Percentiles rank a stretch among this genome's conserved stretches.
phyloP scores from a whole-genome alignment of 2,329 filamentous ascomycete species.

The Neofusicoccum cordaticola region DNA sequence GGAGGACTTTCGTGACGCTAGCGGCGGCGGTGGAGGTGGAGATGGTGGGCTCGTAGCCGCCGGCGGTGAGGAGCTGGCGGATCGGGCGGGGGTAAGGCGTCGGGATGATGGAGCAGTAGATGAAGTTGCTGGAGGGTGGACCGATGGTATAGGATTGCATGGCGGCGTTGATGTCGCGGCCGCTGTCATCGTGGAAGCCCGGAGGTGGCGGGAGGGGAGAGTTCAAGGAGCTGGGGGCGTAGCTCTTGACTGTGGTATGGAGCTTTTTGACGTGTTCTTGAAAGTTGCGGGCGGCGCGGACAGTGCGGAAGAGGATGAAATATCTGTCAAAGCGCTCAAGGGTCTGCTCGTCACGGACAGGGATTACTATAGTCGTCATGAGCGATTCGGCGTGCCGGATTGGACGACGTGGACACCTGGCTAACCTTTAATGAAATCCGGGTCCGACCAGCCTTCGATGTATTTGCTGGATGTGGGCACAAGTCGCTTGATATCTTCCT shows the following conservation, averaged over 20 bases:
- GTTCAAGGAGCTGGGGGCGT: slow-evolving; percentile 42
- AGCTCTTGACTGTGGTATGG: slow-evolving; percentile 45
- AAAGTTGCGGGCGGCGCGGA: slow-evolving; percentile 61
- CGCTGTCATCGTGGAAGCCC: slow-evolving; percentile 41
- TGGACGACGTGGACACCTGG: neutral
- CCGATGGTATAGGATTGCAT: slow-evolving; percentile 7
- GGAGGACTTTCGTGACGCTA: slow-evolving; percentile 21
- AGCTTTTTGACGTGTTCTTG: slow-evolving; percentile 54
- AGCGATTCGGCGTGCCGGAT: neutral
- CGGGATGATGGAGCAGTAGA: slow-evolving; percentile 29
- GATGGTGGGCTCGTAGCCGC: slow-evolving; percentile 6
- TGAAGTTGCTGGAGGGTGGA: slow-evolving; percentile 17
- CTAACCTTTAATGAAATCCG: slow-evolving; percentile 58
- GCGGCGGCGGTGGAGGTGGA: neutral
- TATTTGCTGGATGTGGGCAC: slow-evolving; percentile 57
- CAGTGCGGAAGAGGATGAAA: slow-evolving; percentile 64
- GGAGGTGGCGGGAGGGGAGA: slow-evolving; percentile 44
- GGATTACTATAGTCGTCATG: slow-evolving; percentile 50
- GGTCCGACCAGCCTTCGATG: slow-evolving; percentile 63
- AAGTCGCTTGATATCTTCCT: slow-evolving; percentile 70
- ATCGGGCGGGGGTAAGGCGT: slow-evolving; percentile 5
- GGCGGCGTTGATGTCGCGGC: slow-evolving; percentile 33
- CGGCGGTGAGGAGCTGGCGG: slow-evolving; percentile 16
- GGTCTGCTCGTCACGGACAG: slow-evolving; percentile 61
- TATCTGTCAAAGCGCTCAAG: slow-evolving; percentile 64